Evolutionary conservation across 2,329 filamentous ascomycete genomes (phyloP), one percentile per base, ranked within the genome.

Genomic region (Ascochyta clinopodiicola): DNA sequence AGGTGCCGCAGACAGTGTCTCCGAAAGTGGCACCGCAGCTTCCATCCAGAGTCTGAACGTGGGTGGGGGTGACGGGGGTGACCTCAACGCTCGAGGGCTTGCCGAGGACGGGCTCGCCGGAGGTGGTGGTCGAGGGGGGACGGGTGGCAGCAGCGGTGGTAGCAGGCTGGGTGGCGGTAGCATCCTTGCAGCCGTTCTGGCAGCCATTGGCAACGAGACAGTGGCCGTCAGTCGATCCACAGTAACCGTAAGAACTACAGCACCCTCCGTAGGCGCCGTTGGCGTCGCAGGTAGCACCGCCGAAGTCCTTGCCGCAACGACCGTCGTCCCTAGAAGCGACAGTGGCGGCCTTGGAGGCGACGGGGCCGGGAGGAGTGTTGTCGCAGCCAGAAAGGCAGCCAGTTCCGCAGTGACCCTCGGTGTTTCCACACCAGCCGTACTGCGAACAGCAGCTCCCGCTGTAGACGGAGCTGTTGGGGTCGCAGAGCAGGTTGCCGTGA

Each of bases 1-100:
- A 86, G 52, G 80, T 66, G 19, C 81, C 81, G 64, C 84, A 86
- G 37, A 84, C 69, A 3, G 77, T 81, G 52, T 77, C 75, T 13
- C 74, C 77, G 59, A 84, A 81, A 8, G 63, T 75, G 17, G 77
- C 75, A 56, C 84, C 84, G 61, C 84, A 86, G 52, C 77, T 79
- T 32, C 84, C 84, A 68, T 86, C 80, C 2, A 75, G 81, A 13
- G 82, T 84, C 31, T 57, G 55, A 21, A 64, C 51, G 9, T 68
- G 68, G 29, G 64, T 71, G 25, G 66, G 62, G 12, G 61, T 62
- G 8, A 66, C 42, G n/a, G 59, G 39, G 15, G 38, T 50, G 15
- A 59, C 37, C 19, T 54, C 57, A 3, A 62, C 49, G 29, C 56
- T 59, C 22, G 62, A 48, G 3, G 72, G 73, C 56, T 70, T 72